These are phyloP conservation scores for Camelina hispida DNA, from an alignment of 345 rosid genomes.

Conservation along the genomic window DNA sequence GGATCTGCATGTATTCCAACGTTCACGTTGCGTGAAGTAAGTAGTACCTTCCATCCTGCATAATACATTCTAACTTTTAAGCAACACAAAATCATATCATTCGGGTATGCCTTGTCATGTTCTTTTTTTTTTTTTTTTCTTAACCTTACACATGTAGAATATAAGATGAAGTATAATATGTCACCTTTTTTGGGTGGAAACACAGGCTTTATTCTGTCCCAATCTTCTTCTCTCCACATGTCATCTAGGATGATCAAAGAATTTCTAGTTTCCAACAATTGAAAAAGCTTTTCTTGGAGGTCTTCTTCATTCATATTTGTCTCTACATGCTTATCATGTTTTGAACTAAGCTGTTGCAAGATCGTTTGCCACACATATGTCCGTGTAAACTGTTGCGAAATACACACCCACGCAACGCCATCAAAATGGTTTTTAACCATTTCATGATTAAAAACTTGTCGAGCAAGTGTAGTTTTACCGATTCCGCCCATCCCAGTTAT, in stretches of 20 bases:
- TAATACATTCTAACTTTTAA: neutral
- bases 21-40: constrained; percentile 47
- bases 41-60: constrained; percentile 48
- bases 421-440: too few species aligned
- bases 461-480: neutral
- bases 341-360: neutral
- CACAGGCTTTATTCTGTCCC: constrained; percentile 39
- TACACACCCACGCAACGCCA: too few species aligned
- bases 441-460: neutral
- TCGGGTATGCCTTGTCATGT: too few species aligned
- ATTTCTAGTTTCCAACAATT: constrained; percentile 23
- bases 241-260: constrained; percentile 53
- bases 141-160: too few species aligned
- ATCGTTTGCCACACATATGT: neutral
- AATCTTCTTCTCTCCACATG: constrained; percentile 46
- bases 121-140: too few species aligned
- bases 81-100: neutral
- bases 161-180: too few species aligned
- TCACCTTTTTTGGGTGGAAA: constrained; percentile 27
- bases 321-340: constrained; percentile 1
- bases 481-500: neutral
- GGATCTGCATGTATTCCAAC: constrained; percentile 14
- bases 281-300: constrained; percentile 21
- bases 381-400: too few species aligned
- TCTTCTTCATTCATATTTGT: constrained; percentile 24